Base-by-base conservation (phyloP, 169 alveolate genomes). In the Plasmodium fragile region DNA sequence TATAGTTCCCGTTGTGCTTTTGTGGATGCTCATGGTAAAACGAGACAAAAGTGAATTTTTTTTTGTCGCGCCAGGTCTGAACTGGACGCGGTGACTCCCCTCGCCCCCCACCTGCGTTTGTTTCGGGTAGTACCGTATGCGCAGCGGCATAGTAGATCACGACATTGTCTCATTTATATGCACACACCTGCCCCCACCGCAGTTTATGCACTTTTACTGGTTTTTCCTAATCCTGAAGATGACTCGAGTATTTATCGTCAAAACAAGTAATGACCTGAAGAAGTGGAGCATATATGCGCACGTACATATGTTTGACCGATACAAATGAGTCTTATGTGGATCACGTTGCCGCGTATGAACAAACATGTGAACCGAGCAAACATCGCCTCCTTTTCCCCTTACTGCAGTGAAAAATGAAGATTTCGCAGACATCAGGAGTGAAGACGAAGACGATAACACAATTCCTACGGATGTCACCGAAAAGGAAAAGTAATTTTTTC, bases 141-240 rank as follows among this genome's bases (percentile, higher is more conserved):
- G 18, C 59, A 32, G 18, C 25, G 6, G 59, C 59, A 49, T 22
- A 49, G 16, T 49, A 22, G 7, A 13, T 7, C 59, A 49, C 18
- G 16, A 1, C 7, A 49, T 2, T 11, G 22, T 49, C 22, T 49
- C 59, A 49, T 49, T 49, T 49, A 49, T 49, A 2, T 11, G 16
- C 59, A 49, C 22, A 49, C 53, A 7, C 70, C 30, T 87, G 41
- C 11, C 70, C 70, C 30, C 45, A 30, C 70, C 80, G 30, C 70
- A 87, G 93, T 5, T 28, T n/a, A 77, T 87, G 93, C 93, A 87
- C 32, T 52, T 52, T 55, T 87, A 87, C 53, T 87, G 93, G 93
- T 87, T 87, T 78, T 87, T 13, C 82, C 70, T 87, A 30, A 87
- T 78, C 69, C 34, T 87, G 77, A 87, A 55, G 81, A 87, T 87